Evolutionary conservation across 768 basidiomycete species (phyloP), one percentile per base, ranked within the genome.

Genomic region (Lactifluus hygrophoroides): DNA sequence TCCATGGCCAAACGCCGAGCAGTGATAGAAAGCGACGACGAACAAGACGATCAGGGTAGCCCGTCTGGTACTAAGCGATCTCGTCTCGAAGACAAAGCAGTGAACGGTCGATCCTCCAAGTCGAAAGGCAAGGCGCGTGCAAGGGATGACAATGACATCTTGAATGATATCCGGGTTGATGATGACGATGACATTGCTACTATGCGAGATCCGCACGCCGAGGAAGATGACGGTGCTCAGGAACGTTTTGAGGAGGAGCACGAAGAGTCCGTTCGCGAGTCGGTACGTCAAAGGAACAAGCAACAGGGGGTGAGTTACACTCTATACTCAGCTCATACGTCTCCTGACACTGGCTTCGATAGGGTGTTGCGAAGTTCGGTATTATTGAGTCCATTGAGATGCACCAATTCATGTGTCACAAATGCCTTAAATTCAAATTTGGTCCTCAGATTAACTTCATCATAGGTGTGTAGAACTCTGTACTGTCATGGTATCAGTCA

Each of bases 361-460:
- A 95, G 93, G 80, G 77, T 14, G 76, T 90, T 46, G 90, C 94
- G 5, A 86, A 94, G 51, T 81, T 86, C 65, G 95, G 94, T 5
- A 85, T 97, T 64, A 89, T 97, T 60, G 87, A 91, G 65, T 77
- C 79, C 34, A 80, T 96, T 43, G 87, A 93, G 67, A 83, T 92
- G 81, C 79, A 84, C 67, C 86, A 97, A 68, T 98, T 98, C 73
- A 95, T 98, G 94, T 96, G 94, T 71, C 94, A 98, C 73, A 80
- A 84, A 69, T 85, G 79, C 71, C 76, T 94, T 45, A 84, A 79
- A 1, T 90, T 96, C 71, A 78, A 80, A 2, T 92, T 98, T 62
- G 92, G 93, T 0, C 86, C 89, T 9, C 91, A 94, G 70, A 90
- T 99, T 68, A 99, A 98, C 73, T 98, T 98, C 68, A 90, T 99